phyloP scores from a whole-genome alignment of 441 rosid genomes.

The Euphorbia schlechtendalii region DNA sequence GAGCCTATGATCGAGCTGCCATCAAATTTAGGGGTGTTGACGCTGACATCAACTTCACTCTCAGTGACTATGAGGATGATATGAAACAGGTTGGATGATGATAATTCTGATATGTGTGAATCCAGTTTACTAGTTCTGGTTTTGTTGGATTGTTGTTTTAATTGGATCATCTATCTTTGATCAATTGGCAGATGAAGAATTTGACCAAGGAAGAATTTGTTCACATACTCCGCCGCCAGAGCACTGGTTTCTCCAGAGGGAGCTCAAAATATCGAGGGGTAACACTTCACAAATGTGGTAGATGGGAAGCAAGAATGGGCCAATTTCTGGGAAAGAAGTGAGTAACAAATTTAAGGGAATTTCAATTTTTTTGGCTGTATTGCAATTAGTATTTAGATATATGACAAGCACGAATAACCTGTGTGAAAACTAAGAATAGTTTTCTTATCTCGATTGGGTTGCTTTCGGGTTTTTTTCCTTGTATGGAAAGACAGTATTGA shows the following conservation, averaged over 20 bases:
- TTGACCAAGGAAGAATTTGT: conserved; percentile 82
- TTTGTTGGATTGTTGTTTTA: conserved; percentile 5
- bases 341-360: conserved; percentile 28
- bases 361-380: conserved; percentile 13
- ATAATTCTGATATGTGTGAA: background rate
- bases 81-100: conserved; percentile 54
- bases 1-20: conserved; percentile 97
- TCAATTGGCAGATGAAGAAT: conserved; percentile 49
- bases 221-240: conserved; percentile 85
- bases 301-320: conserved; percentile 98
- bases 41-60: conserved; percentile 81
- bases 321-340: conserved; percentile 94
- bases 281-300: conserved; percentile 82
- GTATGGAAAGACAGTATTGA: conserved; percentile 23
- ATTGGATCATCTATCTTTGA: conserved; percentile 5
- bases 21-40: conserved; percentile 85
- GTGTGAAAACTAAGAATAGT: conserved; percentile 21
- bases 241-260: conserved; percentile 85
- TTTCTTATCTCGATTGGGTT: conserved; percentile 18
- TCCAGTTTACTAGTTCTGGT: conserved; percentile 4
- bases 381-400: background rate
- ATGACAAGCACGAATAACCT: conserved; percentile 14
- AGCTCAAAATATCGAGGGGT: conserved; percentile 89
- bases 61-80: conserved; percentile 75
- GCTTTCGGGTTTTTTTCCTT: conserved; percentile 24